Evolutionary conservation across 2,329 filamentous ascomycete species (phyloP), one percentile per base, ranked within the genome.

Genomic region (Sclerotinia subarctica): DNA sequence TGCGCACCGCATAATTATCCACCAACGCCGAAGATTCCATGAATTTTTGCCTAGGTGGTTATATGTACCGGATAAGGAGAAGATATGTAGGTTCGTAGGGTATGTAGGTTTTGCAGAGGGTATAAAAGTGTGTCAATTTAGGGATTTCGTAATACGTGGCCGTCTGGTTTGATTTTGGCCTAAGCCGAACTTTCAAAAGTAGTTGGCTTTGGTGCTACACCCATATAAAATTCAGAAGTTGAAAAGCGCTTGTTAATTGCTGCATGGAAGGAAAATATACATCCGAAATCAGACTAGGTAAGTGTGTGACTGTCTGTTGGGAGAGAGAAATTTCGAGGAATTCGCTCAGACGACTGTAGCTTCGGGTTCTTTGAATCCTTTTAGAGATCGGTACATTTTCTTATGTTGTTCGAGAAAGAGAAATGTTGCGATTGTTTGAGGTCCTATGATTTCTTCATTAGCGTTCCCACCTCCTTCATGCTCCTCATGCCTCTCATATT

Each of bases 341-440:
- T 53, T 44, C 19, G 13, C 26, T 70, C 49, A 73, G 17, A 71
- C 44, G 44, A 32, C 67, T 4, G 46, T 44, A 17, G 35, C 35
- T n/a, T 72, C 69, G 44, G 52, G n/a, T 21, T 73, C 74, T 21
- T 75, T 73, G 7, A 76, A 65, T 11, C 75, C 75, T 53, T 74
- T 77, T n/a, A 87, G 70, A 71, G 82, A 82, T 78, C 85, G 84
- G 80, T 93, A 96, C 35, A 88, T 78, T 79, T 90, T 92, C 81
- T 94, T 93, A 79, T 96, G 93, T 78, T 92, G 88, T 78, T 96
- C 93, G 76, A 96, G 78, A 78, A 95, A 94, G 75, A 96, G 78
- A 78, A 96, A 94, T 47, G 92, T 96, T 74, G 90, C 90, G 70
- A 96, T 91, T 10, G 92, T 96, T 81, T 96, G 93, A 83, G 87